A percentile compares a stretch with the other conserved stretches of the same genome.
Conservation (phyloP, 2,329 filamentous ascomycete genomes). For the Chrysosporium keratinophilum region DNA sequence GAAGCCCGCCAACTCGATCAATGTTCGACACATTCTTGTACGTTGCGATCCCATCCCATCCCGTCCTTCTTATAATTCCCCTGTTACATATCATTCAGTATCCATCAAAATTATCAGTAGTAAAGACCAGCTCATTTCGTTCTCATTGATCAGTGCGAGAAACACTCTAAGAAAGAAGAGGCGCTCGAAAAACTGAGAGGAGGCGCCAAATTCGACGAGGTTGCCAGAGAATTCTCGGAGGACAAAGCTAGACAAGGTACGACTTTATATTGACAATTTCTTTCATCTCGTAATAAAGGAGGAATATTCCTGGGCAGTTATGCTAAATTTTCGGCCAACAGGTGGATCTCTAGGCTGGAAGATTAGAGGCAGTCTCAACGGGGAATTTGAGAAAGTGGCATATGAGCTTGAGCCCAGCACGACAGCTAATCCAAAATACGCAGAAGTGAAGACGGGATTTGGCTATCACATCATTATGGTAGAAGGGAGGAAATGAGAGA, state of each 20-base stretch:
- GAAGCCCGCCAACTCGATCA: slow-evolving; percentile 54
- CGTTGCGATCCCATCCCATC: slow-evolving; percentile 14
- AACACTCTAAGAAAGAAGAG: slow-evolving; percentile 56
- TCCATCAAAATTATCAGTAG: not conserved
- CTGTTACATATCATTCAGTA: not conserved
- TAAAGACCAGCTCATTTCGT: not conserved
- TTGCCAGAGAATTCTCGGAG: slow-evolving; percentile 54
- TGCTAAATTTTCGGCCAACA: slow-evolving; percentile 20
- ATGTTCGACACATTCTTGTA: slow-evolving; percentile 54
- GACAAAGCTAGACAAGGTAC: slow-evolving; percentile 52
- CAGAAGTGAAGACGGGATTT: slow-evolving; percentile 52
- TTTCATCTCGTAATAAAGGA: not conserved
- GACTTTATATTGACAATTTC: slow-evolving; percentile 10
- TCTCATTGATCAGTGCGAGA: slow-evolving; percentile 43
- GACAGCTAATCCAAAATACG: slow-evolving; percentile 51
- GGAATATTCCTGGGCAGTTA: not conserved
- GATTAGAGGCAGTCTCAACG: slow-evolving; percentile 45
- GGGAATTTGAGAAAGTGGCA: slow-evolving; percentile 52
- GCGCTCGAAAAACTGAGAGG: slow-evolving; percentile 50
- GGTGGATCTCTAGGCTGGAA: slow-evolving; percentile 57
- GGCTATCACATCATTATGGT: slow-evolving; percentile 63
- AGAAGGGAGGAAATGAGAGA: slow-evolving; percentile 49
- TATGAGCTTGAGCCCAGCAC: slow-evolving; percentile 53
- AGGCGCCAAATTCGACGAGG: slow-evolving; percentile 55
- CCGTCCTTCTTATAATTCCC: not conserved